Evolutionary conservation across 1,139 yeast genomes (phyloP).

Genomic region (Pichia sp.): DNA sequence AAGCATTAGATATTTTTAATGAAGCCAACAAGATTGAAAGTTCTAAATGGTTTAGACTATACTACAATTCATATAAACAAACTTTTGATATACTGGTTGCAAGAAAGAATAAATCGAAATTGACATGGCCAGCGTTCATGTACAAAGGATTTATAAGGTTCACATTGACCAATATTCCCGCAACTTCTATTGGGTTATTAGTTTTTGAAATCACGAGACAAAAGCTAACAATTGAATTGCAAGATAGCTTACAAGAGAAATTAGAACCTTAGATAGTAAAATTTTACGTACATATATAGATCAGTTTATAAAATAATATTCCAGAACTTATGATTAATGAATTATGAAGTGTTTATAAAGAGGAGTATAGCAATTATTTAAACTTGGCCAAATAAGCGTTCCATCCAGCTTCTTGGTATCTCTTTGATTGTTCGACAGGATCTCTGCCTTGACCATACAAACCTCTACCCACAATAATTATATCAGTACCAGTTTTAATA

Average conservation of each 20-base stretch:
- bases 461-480: constrained; percentile 96
- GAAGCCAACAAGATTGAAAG: constrained; percentile 32
- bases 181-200: constrained; percentile 78
- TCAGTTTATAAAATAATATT: too few species aligned
- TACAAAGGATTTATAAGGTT: constrained; percentile 74
- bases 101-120: constrained; percentile 48
- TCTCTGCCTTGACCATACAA: constrained; percentile 94
- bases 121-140: constrained; percentile 58
- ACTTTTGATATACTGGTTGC: constrained; percentile 56
- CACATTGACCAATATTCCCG: constrained; percentile 74
- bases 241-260: constrained; percentile 11
- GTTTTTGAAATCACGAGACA: constrained; percentile 78
- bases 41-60: constrained; percentile 40
- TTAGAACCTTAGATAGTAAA: background rate
- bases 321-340: too few species aligned
- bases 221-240: constrained; percentile 26
- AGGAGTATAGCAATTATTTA: constrained; percentile 9
- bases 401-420: constrained; percentile 96
- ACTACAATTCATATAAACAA: constrained; percentile 67
- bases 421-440: constrained; percentile 76
- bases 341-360: background rate
- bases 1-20: constrained; percentile 66
- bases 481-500: constrained; percentile 70
- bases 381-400: constrained; percentile 60
- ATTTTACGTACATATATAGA: background rate